Evolutionary conservation across 305 asterid species (phyloP).

Genomic region (Solanum hybrid): DNA sequence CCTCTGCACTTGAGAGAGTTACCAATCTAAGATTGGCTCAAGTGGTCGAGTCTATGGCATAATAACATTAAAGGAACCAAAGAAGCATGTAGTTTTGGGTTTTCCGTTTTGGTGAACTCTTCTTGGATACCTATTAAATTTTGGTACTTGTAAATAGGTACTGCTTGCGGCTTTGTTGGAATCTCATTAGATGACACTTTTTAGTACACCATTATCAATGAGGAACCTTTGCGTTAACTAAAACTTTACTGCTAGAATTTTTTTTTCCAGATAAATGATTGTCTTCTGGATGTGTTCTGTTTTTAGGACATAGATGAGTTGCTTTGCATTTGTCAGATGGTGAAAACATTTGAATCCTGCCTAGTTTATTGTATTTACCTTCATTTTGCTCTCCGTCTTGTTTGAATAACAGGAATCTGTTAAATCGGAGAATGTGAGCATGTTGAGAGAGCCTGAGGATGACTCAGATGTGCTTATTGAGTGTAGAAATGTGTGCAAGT

Average conservation of each 20-base stretch:
- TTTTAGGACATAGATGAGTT: background rate
- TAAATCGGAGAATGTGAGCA: conserved; percentile 29
- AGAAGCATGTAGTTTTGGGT: background rate
- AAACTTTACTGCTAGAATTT: background rate
- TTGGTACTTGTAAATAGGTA: background rate
- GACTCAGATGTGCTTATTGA: conserved; percentile 86
- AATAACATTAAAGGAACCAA: background rate
- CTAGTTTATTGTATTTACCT: background rate
- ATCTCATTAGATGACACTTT: background rate
- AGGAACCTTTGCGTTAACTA: background rate
- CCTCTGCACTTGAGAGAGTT: background rate
- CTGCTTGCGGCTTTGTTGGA: background rate
- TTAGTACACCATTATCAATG: background rate
- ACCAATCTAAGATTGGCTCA: background rate
- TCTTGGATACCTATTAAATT: background rate
- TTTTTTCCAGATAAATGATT: background rate
- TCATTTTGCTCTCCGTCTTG: conserved; percentile 1
- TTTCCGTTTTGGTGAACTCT: background rate
- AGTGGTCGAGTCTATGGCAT: background rate
- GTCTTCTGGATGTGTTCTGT: background rate
- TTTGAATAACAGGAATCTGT: conserved; percentile 35
- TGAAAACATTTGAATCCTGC: background rate
- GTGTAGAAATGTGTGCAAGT: conserved; percentile 82
- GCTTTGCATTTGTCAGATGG: background rate
- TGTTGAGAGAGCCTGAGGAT: conserved; percentile 27